Conservation (phyloP, 129 eudicot genomes). For the Apium graveolens region DNA sequence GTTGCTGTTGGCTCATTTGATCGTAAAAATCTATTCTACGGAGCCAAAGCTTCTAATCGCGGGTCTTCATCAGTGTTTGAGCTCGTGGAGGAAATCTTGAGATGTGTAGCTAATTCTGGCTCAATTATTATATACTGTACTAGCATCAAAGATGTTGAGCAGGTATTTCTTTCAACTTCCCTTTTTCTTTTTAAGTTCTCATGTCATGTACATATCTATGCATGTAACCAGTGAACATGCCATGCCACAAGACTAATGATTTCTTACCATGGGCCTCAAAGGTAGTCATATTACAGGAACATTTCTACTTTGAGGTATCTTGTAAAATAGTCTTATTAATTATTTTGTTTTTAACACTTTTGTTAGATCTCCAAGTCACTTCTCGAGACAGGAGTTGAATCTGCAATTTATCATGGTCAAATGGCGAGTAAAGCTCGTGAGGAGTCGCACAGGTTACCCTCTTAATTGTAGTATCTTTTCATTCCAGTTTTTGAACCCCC, state of each 20-base stretch:
- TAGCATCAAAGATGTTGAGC: constrained; percentile 73
- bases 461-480: not conserved
- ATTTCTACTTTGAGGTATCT: not conserved
- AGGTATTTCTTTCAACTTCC: constrained; percentile 36
- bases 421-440: constrained; percentile 69
- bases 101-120: constrained; percentile 37
- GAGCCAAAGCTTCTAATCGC: constrained; percentile 66
- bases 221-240: not conserved
- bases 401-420: constrained; percentile 91
- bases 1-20: constrained; percentile 81
- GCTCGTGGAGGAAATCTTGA: constrained; percentile 54
- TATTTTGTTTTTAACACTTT: constrained; percentile 2
- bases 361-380: constrained; percentile 48
- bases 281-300: not conserved
- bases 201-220: not conserved
- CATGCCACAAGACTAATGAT: not conserved
- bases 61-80: constrained; percentile 55
- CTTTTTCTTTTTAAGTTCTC: not conserved
- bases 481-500: not conserved
- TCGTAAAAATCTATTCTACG: constrained; percentile 78
- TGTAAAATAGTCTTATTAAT: not conserved
- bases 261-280: not conserved
- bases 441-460: constrained; percentile 66
- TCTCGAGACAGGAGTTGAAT: constrained; percentile 46
- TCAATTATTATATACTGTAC: constrained; percentile 80